Evolutionary conservation across 176 grass and related monocot species (phyloP), one percentile per base, ranked within the genome.

Genomic region (Aegilops sharonensis): DNA sequence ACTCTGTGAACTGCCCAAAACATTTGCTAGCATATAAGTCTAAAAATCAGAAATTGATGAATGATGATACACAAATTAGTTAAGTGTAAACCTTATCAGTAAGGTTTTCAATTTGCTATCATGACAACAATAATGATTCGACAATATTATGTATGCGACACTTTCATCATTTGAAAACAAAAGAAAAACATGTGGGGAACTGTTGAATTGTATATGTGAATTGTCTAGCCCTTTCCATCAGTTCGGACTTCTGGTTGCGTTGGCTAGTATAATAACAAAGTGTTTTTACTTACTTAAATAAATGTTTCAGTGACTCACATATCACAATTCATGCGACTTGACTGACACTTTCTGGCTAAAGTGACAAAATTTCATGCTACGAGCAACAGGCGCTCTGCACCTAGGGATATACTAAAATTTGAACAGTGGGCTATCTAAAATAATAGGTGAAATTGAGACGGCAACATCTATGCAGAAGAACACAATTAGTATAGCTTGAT

Each of bases 1-100:
- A 89, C 78, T 89, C 85, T 98, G 96, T 48, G 96, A 98, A 57
- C 95, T 98, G 89, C 84, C 89, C 83, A 80, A 84, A 83, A 52
- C 40, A 70, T 68, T 8, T 70, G 56, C 11, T 68, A 32, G 59
- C 29, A 79, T 48, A 89, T 79, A 2, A 76, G 56, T 64, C 23
- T 79, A 78, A 39, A 2, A 29, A 32, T 43, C 39, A 71, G 14
- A 52, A 72, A 68, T 32, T 23, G 15, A 89, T 45, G 35, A 81
- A 15, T 56, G 15, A 72, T 45, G 35, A 72, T 15, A 52, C 54
- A 73, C 10, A 45, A n/a, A 67, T 68, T 21, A 78, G 20, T 18
- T 65, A 64, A 62, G 60, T 62, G 21, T 5, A 62, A 24, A 9
- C 56, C 60, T 27, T 21, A 18, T 10, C 50, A 60, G 10, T 23